Evolutionary conservation across 2,329 filamentous ascomycete species (phyloP).

Genomic region (Cladosporium sp.): DNA sequence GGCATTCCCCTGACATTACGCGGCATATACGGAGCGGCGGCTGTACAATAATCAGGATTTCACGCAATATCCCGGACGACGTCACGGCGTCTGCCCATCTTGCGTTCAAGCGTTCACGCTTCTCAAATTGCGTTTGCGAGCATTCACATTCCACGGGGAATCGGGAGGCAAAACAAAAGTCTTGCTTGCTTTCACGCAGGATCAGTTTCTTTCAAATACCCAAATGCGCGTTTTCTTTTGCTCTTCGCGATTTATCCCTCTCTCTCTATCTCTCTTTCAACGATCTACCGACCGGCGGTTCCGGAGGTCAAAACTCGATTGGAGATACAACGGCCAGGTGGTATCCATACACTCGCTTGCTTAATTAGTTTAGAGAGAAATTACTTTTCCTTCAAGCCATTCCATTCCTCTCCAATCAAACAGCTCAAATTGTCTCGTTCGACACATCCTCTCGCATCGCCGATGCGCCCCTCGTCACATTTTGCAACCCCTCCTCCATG

Average conservation of each 20-base stretch:
- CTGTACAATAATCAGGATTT: conserved; percentile 5
- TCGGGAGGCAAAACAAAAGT: neutral
- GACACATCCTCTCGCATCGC: neutral
- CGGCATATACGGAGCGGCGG: conserved; percentile 7
- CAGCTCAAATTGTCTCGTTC: neutral
- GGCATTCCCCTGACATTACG: conserved; percentile 5
- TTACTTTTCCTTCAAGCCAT: neutral
- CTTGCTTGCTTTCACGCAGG: neutral
- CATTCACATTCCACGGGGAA: no score
- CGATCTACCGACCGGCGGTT: neutral
- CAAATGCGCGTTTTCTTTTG: neutral
- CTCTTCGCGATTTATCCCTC: neutral
- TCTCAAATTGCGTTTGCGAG: conserved; percentile 3
- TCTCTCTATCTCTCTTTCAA: neutral
- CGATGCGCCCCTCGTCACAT: neutral
- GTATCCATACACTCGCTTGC: conserved; percentile 2
- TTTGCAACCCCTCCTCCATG: neutral
- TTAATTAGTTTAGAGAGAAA: conserved; percentile 3
- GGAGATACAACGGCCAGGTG: conserved; percentile 4
- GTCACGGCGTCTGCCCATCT: neutral
- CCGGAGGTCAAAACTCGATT: neutral
- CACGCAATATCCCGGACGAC: conserved; percentile 1
- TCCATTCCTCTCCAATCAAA: conserved; percentile 1
- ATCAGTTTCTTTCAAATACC: neutral
- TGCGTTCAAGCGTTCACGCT: neutral